Evolutionary conservation across 108 stramenopile species (phyloP).

Genomic region (Nitzschia sp.): DNA sequence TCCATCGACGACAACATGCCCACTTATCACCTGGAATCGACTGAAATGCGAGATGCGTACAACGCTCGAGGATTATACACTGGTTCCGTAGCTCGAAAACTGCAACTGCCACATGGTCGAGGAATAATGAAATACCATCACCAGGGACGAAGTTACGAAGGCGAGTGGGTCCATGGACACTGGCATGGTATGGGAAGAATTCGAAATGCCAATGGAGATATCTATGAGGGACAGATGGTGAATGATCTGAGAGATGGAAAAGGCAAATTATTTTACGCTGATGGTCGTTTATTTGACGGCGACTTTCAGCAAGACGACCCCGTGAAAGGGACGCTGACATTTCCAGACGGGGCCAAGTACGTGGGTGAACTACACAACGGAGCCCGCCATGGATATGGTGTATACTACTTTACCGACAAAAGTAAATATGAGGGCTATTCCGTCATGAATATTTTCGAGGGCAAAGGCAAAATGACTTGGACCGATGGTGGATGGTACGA

Average conservation of each 20-base stretch:
- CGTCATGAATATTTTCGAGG: slow-evolving; percentile 30
- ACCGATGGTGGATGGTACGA: slow-evolving; percentile 55
- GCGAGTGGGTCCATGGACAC: slow-evolving; percentile 30
- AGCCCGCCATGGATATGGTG: slow-evolving; percentile 42
- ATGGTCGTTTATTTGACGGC: slow-evolving; percentile 39
- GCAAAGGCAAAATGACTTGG: slow-evolving; percentile 51
- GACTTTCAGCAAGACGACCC: slow-evolving; percentile 21
- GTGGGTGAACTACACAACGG: slow-evolving; percentile 39
- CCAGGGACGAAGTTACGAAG: slow-evolving; percentile 32
- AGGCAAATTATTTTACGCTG: slow-evolving; percentile 30
- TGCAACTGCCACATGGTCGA: slow-evolving; percentile 28
- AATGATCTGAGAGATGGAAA: slow-evolving; percentile 31
- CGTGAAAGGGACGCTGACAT: slow-evolving; percentile 21
- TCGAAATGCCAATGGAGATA: slow-evolving; percentile 23
- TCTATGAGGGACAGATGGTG: slow-evolving; percentile 31
- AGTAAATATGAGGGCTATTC: slow-evolving; percentile 32
- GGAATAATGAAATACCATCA: slow-evolving; percentile 30
- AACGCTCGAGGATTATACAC: slow-evolving; percentile 33
- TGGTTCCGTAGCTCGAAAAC: slow-evolving; percentile 10
- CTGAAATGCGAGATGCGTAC: slow-evolving; percentile 26
- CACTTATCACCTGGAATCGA: slow-evolving; percentile 1
- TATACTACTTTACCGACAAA: slow-evolving; percentile 27
- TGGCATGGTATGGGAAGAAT: slow-evolving; percentile 31
- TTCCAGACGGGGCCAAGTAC: slow-evolving; percentile 40
- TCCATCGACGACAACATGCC: neutral